Base-by-base conservation (phyloP, 1,284 basidiomycete species). In the Irpex sp. region DNA sequence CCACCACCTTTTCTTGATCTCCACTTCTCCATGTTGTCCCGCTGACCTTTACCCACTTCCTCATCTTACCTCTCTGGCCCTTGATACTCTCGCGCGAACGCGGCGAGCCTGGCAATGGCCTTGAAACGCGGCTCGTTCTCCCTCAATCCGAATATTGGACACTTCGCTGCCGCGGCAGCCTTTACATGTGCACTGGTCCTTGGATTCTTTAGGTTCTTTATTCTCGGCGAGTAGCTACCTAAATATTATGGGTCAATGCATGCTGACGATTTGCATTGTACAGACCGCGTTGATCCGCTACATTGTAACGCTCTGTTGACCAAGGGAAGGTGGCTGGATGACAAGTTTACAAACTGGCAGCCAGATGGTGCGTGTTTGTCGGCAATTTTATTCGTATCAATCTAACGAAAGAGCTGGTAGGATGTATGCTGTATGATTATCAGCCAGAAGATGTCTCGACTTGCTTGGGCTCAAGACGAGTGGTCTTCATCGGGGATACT, bases 401-500 rank as follows among this genome's bases (percentile, higher is more conserved):
- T 36, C 3, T 19, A 31, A 21, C 55, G 7, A 40, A 9, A 58
- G 2, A 38, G 15, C 59, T 17, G 57, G 66, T 66, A 92, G 90
- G 92, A 34, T 94, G 92, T 70, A 92, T 93, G 84, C 79, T 91
- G 57, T 77, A 90, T 71, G 71, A 78, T 9, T 93, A 93, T 72
- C 79, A 79, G 61, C 72, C 83, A 4, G 76, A 76, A 15, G 85
- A 91, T 63, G 79, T 82, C 40, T 72, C 78, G 15, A 70, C 73
- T 11, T 92, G 90, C 70, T 74, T 92, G 21, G 72, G 74, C 19
- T 79, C 81, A 11, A 79, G 81, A 66, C 79, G 80, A 8, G 79
- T 93, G 31, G 77, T 92, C 57, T 96, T 96, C 73, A 80, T 92
- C 49, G 94, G 94, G n/a, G 94, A 96, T 75, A 94, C 93, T 19